Evolutionary conservation across 345 rosid species (phyloP).

Genomic region (Raphanus raphanistrum): DNA sequence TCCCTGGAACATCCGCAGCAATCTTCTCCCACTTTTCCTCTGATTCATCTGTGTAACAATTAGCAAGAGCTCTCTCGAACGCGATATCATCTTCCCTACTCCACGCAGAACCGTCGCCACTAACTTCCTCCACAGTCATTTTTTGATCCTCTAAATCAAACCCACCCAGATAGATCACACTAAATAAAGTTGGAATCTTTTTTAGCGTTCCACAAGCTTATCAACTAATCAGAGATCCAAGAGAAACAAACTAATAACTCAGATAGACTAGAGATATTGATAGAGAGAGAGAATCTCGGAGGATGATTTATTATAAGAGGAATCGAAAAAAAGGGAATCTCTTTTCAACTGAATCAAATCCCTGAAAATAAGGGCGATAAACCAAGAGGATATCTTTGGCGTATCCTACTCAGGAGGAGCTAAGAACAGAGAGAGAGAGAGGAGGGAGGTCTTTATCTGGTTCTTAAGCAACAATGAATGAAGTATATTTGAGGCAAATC

Average conservation of each 20-base stretch:
- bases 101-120: constrained; percentile 64
- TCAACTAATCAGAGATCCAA: constrained; percentile 36
- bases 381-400: background rate
- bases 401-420: constrained; percentile 19
- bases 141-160: background rate
- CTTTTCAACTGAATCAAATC: constrained; percentile 49
- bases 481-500: background rate
- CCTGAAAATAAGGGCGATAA: constrained; percentile 15
- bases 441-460: constrained; percentile 32
- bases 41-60: constrained; percentile 54
- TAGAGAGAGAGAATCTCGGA: constrained; percentile 12
- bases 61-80: constrained; percentile 85
- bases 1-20: constrained; percentile 77
- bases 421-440: constrained; percentile 35
- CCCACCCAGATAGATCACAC: constrained; percentile 3
- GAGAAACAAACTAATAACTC: constrained; percentile 14
- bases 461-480: constrained; percentile 31
- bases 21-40: constrained; percentile 71
- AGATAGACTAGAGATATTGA: constrained; percentile 28
- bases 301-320: no score
- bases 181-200: constrained; percentile 17
- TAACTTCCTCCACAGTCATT: constrained; percentile 72
- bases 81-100: constrained; percentile 85
- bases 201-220: constrained; percentile 15
- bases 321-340: constrained; percentile 47